Conservation (phyloP, 2,329 filamentous ascomycete genomes). For the Penicillium rolfsii region DNA sequence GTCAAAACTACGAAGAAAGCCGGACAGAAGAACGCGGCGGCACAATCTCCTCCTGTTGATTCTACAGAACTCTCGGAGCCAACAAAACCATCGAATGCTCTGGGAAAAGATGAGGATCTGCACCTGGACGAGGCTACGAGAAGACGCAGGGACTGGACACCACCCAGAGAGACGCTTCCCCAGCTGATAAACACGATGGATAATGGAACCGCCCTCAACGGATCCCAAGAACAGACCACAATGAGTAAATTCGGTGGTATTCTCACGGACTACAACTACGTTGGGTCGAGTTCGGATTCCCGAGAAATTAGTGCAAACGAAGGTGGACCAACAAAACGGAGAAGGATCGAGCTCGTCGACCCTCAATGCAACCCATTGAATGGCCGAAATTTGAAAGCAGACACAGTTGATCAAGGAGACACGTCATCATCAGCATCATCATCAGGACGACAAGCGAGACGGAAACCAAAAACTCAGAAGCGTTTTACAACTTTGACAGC, state of each 20-base stretch:
- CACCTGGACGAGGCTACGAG: conserved; percentile 54
- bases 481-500: conserved; percentile 78
- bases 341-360: conserved; percentile 42
- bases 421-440: conserved; percentile 16
- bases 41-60: conserved; percentile 6
- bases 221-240: background rate
- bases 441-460: conserved; percentile 17
- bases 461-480: conserved; percentile 58
- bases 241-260: conserved; percentile 38
- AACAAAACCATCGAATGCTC: conserved; percentile 21
- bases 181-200: conserved; percentile 29
- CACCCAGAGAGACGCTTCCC: conserved; percentile 52
- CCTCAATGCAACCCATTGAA: conserved; percentile 19
- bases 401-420: conserved; percentile 20
- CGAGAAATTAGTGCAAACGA: conserved; percentile 19
- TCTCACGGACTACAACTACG: conserved; percentile 48
- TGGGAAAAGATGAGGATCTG: conserved; percentile 28
- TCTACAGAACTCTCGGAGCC: background rate
- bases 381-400: conserved; percentile 18
- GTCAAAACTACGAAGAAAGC: conserved; percentile 20
- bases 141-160: conserved; percentile 70
- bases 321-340: conserved; percentile 41
- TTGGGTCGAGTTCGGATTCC: conserved; percentile 22
- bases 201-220: conserved; percentile 7
- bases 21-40: conserved; percentile 14